These are phyloP conservation scores for Monosporascus cannonballus DNA, from an alignment of 2,329 filamentous ascomycete species.

Conservation along the genomic window DNA sequence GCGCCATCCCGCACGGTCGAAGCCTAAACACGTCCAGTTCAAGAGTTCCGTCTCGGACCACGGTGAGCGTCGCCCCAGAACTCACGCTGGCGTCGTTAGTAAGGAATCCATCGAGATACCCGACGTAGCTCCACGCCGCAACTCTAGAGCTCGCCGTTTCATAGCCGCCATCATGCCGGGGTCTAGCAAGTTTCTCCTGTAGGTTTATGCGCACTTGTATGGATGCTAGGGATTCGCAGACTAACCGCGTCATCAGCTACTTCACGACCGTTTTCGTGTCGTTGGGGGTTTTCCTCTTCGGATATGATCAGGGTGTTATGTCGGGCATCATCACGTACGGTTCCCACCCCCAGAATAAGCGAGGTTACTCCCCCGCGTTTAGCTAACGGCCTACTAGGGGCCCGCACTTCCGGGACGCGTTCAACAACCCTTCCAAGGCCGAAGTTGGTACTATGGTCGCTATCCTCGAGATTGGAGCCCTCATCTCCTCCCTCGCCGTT, in stretches of 20 bases:
- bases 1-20: conserved; percentile 30
- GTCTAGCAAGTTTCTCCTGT: conserved; percentile 89
- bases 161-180: conserved; percentile 83
- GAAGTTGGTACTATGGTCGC: conserved; percentile 97
- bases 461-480: conserved; percentile 88
- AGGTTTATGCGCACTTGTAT: conserved; percentile 24
- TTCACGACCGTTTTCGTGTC: conserved; percentile 92
- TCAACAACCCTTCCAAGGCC: conserved; percentile 78
- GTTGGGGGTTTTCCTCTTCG: conserved; percentile 80
- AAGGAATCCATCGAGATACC: conserved; percentile 84
- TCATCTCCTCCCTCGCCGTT: conserved; percentile 81
- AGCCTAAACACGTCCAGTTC: conserved; percentile 65
- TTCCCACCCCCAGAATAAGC: neutral
- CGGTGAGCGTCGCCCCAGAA: conserved; percentile 27
- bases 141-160: conserved; percentile 62
- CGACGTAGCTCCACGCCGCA: conserved; percentile 53
- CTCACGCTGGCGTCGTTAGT: conserved; percentile 40
- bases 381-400: conserved; percentile 49
- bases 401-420: conserved; percentile 83
- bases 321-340: conserved; percentile 63
- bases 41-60: conserved; percentile 40
- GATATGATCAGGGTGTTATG: conserved; percentile 89
- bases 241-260: conserved; percentile 51
- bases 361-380: neutral
- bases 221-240: conserved; percentile 7